A percentile compares a stretch with the other conserved stretches of the same genome.
These are phyloP conservation scores for Allantophomopsis lycopodina DNA, from an alignment of 2,329 filamentous ascomycete species.

Conservation along the genomic window DNA sequence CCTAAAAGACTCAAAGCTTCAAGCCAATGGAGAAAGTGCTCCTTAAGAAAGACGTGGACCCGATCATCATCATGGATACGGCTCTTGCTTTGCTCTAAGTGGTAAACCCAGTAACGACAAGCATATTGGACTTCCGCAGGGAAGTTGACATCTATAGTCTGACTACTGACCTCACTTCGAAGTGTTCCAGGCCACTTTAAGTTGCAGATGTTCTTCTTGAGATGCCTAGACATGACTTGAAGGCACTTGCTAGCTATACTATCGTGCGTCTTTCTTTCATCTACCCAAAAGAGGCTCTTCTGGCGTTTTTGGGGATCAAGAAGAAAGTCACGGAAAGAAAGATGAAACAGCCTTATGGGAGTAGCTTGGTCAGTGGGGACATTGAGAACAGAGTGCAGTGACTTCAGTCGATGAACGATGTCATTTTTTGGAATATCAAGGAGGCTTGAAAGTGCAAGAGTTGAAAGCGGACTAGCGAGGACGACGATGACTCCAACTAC, in stretches of 20 bases:
- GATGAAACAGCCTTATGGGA: constrained; percentile 19
- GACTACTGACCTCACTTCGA: constrained; percentile 10
- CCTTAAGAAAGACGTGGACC: constrained; percentile 20
- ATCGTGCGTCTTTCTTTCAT: constrained; percentile 19
- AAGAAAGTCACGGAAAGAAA: constrained; percentile 25
- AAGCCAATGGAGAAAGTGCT: constrained; percentile 22
- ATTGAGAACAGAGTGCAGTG: constrained; percentile 21
- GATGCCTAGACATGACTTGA: constrained; percentile 17
- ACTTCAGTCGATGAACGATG: constrained; percentile 11
- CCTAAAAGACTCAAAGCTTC: constrained; percentile 2
- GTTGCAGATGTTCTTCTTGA: constrained; percentile 23
- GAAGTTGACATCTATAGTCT: constrained; percentile 11
- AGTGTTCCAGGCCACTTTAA: constrained; percentile 14
- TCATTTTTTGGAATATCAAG: constrained; percentile 8
- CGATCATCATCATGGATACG: constrained; percentile 14
- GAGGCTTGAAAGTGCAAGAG: constrained; percentile 13
- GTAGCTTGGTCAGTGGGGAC: constrained; percentile 11
- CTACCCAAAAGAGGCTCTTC: constrained; percentile 20
- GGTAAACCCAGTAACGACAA: constrained; percentile 24
- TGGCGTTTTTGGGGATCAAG: constrained; percentile 13
- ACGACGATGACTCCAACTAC: constrained; percentile 8
- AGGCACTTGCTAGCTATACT: constrained; percentile 21
- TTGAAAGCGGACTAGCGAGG: constrained; percentile 16
- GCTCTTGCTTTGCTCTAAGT: constrained; percentile 15
- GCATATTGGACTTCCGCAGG: constrained; percentile 23